Conservation (phyloP, 345 rosid species). For the Pistacia atlantica region DNA sequence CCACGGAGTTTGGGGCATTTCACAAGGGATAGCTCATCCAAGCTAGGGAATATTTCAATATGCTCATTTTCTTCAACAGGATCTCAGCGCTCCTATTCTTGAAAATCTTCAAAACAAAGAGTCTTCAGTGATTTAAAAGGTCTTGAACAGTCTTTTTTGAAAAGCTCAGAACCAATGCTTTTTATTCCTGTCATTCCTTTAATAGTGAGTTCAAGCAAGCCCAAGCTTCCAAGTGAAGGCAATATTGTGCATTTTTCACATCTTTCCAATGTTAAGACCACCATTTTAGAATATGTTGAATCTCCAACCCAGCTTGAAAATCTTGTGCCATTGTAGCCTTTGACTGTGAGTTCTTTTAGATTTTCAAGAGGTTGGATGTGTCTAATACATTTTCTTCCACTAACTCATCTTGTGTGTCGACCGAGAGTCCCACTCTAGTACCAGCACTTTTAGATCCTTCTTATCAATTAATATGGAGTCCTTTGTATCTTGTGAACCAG, state of each 20-base stretch:
- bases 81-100: too few relatives aligned
- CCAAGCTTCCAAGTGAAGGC: neutral
- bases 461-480: neutral
- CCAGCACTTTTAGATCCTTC: neutral
- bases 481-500: too few relatives aligned
- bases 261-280: too few relatives aligned
- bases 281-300: too few relatives aligned
- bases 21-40: too few relatives aligned
- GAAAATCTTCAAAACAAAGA: too few relatives aligned
- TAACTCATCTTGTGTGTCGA: neutral
- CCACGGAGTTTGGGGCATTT: too few relatives aligned
- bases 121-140: too few relatives aligned
- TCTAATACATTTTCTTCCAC: neutral
- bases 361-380: neutral
- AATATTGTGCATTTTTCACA: neutral
- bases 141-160: too few relatives aligned
- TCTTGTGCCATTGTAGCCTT: neutral
- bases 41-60: too few relatives aligned
- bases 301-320: neutral
- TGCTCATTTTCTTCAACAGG: too few relatives aligned
- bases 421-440: neutral
- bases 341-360: neutral
- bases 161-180: neutral
- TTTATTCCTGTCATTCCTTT: neutral
- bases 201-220: neutral